Percentiles rank a stretch among this genome's conserved stretches.
These are phyloP conservation scores for Yamadazyma atmosphaerica DNA, from an alignment of 1,139 yeast species.

Conservation along the genomic window DNA sequence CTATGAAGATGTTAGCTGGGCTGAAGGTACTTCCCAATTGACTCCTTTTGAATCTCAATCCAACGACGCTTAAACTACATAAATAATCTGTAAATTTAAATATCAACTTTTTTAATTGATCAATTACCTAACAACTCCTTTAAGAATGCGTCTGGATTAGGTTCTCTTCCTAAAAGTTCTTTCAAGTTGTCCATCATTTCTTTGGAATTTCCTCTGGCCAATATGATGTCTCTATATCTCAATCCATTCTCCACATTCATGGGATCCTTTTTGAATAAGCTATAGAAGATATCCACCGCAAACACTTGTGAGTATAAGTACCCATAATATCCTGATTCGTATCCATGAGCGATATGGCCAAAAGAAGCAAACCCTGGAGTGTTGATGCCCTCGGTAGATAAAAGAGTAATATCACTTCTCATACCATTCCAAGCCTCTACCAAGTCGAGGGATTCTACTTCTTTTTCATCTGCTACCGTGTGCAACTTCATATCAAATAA, in stretches of 20 bases:
- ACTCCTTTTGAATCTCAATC: constrained; percentile 61
- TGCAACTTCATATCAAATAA: constrained; percentile 75
- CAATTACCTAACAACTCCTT: constrained; percentile 14
- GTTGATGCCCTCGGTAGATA: constrained; percentile 53
- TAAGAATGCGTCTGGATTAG: constrained; percentile 69
- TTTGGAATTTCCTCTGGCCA: constrained; percentile 70
- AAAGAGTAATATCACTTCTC: constrained; percentile 57
- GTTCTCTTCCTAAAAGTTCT: constrained; percentile 74
- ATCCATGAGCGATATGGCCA: constrained; percentile 83
- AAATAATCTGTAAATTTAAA: constrained; percentile 7
- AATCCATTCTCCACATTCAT: constrained; percentile 62
- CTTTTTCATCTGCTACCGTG: constrained; percentile 43
- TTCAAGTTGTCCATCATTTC: constrained; percentile 66
- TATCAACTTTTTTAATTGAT: neutral
- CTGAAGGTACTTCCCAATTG: constrained; percentile 73
- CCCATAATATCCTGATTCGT: constrained; percentile 85
- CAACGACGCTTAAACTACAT: constrained; percentile 21
- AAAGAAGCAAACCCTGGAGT: constrained; percentile 75
- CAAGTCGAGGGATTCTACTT: constrained; percentile 46
- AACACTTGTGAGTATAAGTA: constrained; percentile 83
- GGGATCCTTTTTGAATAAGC: constrained; percentile 70
- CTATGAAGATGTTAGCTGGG: constrained; percentile 76
- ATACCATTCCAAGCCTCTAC: constrained; percentile 61
- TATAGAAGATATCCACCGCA: constrained; percentile 79
- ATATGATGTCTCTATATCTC: constrained; percentile 66